Evolutionary conservation across 352 stramenopile genomes (phyloP), one percentile per base, ranked within the genome.

Genomic region (Globisporangium echinulatum): DNA sequence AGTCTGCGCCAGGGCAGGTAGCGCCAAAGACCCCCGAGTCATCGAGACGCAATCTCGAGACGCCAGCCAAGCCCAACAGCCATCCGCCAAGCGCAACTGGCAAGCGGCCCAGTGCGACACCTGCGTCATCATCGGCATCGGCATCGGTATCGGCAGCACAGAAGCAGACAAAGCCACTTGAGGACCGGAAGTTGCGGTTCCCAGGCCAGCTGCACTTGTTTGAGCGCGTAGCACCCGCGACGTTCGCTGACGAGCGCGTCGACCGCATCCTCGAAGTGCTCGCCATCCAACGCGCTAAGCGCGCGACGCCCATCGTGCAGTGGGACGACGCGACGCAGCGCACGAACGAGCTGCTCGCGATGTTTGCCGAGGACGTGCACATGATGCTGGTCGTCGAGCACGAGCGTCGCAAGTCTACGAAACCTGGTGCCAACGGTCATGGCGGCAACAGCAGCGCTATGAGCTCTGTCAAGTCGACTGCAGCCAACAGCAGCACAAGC

Each of bases 281-380:
- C 1, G 66, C 75, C 49, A 60, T 69, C 15, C 70, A 81, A 40
- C 77, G 80, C 44, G 43, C 63, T 0, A 56, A 59, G 13, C 52
- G 52, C 39, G 55, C 64, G 9, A 64, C 62, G 14, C 70, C 80
- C 14, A 44, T 67, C 0, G 66, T 90, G 14, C 63, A 69, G 11
- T 90, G 80, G 80, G 77, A 88, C 50, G 72, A 85, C 9, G 37
- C n/a, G 2, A 80, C 74, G 9, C 64, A 58, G 8, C 68, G 70
- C 38, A 74, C 68, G 9, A 87, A 88, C 56, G 80, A 90, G 54
- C 54, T 68, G 53, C 58, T 90, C 36, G 57, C 69, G 7, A 90
- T 90, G 80, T 88, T 71, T 54, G 69, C 69, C 0, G 80, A 90
- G 56, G 80, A 90, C 56, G 48, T 89, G 1, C 70, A 75, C 46